Evolutionary conservation across 306 rosid species (phyloP), one percentile per base, ranked within the genome.

Genomic region (Begonia peltatifolia): DNA sequence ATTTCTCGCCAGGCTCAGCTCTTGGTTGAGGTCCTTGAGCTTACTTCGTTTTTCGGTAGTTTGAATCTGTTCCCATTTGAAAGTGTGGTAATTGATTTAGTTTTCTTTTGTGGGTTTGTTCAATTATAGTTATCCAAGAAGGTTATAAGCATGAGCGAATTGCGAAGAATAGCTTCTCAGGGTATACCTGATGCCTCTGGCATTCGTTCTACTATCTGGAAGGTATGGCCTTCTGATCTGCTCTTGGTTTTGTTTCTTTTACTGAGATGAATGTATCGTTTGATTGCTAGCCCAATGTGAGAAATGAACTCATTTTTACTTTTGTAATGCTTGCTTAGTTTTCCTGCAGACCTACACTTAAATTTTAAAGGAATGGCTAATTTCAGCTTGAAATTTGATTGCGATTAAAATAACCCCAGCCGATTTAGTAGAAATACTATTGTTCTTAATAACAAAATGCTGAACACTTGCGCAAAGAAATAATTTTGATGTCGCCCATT

Each of bases 141-240:
- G 84, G 76, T 73, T 58, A 53, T 92, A 30, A 88, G 79, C 68
- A 53, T 86, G 47, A 63, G 72, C 6, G 96, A 86, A 15, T 44
- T 92, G 74, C 68, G 93, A 56, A 77, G 68, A 71, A 71, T 81
- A 64, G 78, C 96, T 3, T 79, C 84, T 59, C 94, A 86, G 76
- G 99, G 99, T 50, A 71, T 92, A 14, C 89, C 96, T 22, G 99
- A 92, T 64, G 80, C 84, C 52, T 74, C 88, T 58, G 94, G 99
- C 49, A 77, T 92, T 57, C 99, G 99, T 56, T 77, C 96, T 44
- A 79, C 93, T 0, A 90, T 79, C 38, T 92, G 99, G 99, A 92
- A 92, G 95, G 99, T 80, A 46, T 9, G 55, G 10, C 38, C 30
- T 50, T 2, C 10, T 42, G 42, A 9, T 10, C 38, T 30, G 38